Percentiles rank a stretch among this genome's conserved stretches.
phyloP scores from a whole-genome alignment of 345 rosid species.

The sweet orange (Citrus sinensis) region DVS_A1.0 CM039168.1:2137001-2137500 shows the following conservation, averaged over 20 bases:
- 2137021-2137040: background rate
- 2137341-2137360: conserved; percentile 84
- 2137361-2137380: background rate
- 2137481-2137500: background rate
- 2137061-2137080: conserved; percentile 6
- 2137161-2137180: conserved; percentile 60
- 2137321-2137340: conserved; percentile 97
- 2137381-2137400: background rate
- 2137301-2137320: conserved; percentile 91
- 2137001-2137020: background rate
- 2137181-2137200: background rate
- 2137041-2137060: conserved; percentile 7
- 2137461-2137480: background rate
- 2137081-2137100: conserved; percentile 84
- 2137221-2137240: background rate
- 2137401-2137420: background rate
- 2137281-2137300: conserved; percentile 92
- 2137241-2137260: background rate
- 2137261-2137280: conserved; percentile 75
- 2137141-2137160: conserved; percentile 78
- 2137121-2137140: conserved; percentile 98
- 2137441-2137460: background rate
- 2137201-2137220: background rate
- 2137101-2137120: conserved; percentile 88
- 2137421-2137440: background rate